phyloP scores from a whole-genome alignment of 1,284 basidiomycete genomes.

The Phenoliferia sp. region DNA sequence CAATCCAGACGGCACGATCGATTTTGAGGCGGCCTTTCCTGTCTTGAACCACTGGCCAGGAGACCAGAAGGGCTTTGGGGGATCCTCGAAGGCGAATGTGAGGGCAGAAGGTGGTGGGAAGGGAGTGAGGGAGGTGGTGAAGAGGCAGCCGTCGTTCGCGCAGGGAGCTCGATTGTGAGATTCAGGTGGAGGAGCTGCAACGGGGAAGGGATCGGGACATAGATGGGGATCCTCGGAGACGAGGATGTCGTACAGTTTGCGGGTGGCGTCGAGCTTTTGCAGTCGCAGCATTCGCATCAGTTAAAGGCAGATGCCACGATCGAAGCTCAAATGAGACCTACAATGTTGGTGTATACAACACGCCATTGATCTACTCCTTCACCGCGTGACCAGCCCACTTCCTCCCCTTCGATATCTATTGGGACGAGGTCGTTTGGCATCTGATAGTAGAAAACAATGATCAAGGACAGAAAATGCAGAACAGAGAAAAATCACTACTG shows the following conservation, averaged over 20 bases:
- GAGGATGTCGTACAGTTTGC: constrained; percentile 22
- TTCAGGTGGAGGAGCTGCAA: constrained; percentile 22
- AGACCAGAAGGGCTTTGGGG: not conserved
- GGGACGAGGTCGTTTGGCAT: constrained; percentile 22
- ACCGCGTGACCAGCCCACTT: constrained; percentile 20
- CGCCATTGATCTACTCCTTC: constrained; percentile 19
- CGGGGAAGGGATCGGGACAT: constrained; percentile 29
- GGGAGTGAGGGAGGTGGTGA: constrained; percentile 31
- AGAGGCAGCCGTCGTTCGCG: constrained; percentile 31
- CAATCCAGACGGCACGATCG: not conserved
- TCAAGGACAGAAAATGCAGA: not conserved
- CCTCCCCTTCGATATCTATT: constrained; percentile 29
- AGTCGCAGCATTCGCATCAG: not conserved
- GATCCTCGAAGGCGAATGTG: not conserved
- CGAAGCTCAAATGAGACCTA: not conserved
- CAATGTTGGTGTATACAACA: constrained; percentile 19
- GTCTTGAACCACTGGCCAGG: not conserved
- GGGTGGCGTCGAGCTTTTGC: constrained; percentile 28
- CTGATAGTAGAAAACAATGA: not conserved
- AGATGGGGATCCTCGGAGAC: constrained; percentile 17
- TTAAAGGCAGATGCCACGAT: not conserved
- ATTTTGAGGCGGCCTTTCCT: not conserved
- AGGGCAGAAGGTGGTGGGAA: constrained; percentile 23
- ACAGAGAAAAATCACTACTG: not conserved
- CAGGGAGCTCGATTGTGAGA: constrained; percentile 27